Conservation (phyloP, 2,329 filamentous ascomycete genomes). For the Cercospora nicotianae region DNA sequence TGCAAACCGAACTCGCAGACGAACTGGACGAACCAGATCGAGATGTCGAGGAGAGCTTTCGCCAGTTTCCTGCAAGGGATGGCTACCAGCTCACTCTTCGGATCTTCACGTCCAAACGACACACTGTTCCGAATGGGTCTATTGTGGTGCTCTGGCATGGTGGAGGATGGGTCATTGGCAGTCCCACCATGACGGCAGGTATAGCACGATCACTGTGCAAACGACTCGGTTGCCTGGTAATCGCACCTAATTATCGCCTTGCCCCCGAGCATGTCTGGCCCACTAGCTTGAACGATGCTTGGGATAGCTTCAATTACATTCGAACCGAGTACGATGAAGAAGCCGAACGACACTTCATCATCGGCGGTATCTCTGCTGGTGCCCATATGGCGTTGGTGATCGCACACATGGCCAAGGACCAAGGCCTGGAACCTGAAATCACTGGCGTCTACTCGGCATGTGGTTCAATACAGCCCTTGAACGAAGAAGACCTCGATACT, state of each 20-base stretch:
- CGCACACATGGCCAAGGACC: conserved; percentile 44
- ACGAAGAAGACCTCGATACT: conserved; percentile 32
- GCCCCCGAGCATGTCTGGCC: conserved; percentile 51
- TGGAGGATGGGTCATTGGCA: conserved; percentile 24
- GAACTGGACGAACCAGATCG: conserved; percentile 24
- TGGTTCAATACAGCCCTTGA: conserved; percentile 45
- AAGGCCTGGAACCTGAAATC: conserved; percentile 34
- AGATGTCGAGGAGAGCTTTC: conserved; percentile 13
- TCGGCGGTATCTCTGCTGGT: conserved; percentile 50
- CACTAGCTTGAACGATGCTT: conserved; percentile 44
- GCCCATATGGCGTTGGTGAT: conserved; percentile 43
- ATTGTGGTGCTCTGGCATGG: conserved; percentile 32
- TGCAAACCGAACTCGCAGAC: conserved; percentile 21
- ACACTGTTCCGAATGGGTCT: conserved; percentile 16
- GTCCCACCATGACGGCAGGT: conserved; percentile 21
- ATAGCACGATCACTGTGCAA: conserved; percentile 20
- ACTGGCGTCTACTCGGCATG: conserved; percentile 43
- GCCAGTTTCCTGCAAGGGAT: conserved; percentile 13
- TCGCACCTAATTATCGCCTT: conserved; percentile 41
- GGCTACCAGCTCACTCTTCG: conserved; percentile 20
- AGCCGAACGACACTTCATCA: conserved; percentile 48
- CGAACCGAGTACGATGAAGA: conserved; percentile 39
- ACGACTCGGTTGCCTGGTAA: conserved; percentile 14
- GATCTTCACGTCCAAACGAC: conserved; percentile 8
- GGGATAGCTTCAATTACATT: conserved; percentile 48